These are phyloP conservation scores for Aspergillus sp. DNA, from an alignment of 2,329 filamentous ascomycete species.

Conservation along the genomic window DNA sequence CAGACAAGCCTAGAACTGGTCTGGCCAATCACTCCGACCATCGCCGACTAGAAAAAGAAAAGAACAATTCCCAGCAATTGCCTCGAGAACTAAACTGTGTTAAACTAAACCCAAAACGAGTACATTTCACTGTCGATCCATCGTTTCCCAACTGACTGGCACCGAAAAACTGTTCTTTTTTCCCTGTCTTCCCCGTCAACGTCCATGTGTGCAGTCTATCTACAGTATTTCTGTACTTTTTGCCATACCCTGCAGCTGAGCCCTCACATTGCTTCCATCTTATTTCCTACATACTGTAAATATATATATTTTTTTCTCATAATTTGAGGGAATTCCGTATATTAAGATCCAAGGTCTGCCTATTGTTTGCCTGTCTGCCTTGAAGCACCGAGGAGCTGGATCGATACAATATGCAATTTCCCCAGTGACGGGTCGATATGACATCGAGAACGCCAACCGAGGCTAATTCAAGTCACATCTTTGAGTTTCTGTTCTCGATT, in stretches of 20 bases:
- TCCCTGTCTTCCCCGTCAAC: not conserved
- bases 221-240: not conserved
- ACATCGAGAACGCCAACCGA: not conserved
- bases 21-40: not conserved
- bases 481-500: not conserved
- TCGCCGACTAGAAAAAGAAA: not conserved
- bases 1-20: not conserved
- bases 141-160: not conserved
- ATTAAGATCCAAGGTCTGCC: not conserved
- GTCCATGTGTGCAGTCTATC: not conserved
- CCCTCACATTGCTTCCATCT: not conserved
- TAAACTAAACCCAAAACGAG: no score
- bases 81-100: no score
- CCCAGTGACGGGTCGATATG: constrained; percentile 4
- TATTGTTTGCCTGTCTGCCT: not conserved
- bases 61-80: not conserved
- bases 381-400: no score
- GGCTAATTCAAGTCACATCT: not conserved
- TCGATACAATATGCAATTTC: no score
- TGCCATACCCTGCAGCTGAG: not conserved
- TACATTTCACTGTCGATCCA: not conserved
- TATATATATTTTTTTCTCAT: no score
- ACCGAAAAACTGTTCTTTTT: not conserved
- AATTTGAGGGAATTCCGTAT: not conserved
- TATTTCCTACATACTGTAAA: not conserved